phyloP scores from a whole-genome alignment of 768 basidiomycete species.

The Amanita muscaria region DNA sequence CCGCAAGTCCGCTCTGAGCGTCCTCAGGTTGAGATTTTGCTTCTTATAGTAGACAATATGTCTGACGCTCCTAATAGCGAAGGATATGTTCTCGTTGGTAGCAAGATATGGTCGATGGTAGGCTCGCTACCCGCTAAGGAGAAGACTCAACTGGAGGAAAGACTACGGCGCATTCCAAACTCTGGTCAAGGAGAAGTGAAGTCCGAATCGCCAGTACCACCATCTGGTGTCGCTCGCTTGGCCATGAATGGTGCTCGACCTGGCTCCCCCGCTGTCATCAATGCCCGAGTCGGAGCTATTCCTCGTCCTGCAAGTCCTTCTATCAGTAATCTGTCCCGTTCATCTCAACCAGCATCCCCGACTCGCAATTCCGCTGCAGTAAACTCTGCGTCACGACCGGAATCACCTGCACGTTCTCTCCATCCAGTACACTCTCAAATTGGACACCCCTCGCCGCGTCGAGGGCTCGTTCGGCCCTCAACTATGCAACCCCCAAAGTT shows the following conservation, averaged over 20 bases:
- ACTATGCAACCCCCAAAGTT: conserved; percentile 70
- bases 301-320: conserved; percentile 24
- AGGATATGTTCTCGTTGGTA: conserved; percentile 74
- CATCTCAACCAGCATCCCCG: conserved; percentile 42
- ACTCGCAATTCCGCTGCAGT: conserved; percentile 32
- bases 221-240: conserved; percentile 35
- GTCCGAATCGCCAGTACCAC: conserved; percentile 28
- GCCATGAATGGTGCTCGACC: conserved; percentile 5
- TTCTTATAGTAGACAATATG: conserved; percentile 7
- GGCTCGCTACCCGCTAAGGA: conserved; percentile 76
- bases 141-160: conserved; percentile 87
- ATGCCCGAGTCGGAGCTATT: conserved; percentile 12
- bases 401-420: conserved; percentile 32
- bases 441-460: conserved; percentile 33
- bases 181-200: conserved; percentile 41
- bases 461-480: conserved; percentile 45
- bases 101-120: conserved; percentile 76
- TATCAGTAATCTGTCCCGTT: conserved; percentile 21
- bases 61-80: conserved; percentile 40
- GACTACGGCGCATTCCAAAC: conserved; percentile 72
- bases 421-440: conserved; percentile 14
- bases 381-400: conserved; percentile 26
- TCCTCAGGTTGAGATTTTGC: conserved; percentile 54
- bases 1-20: conserved; percentile 76
- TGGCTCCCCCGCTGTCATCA: conserved; percentile 12